Evolutionary conservation across 1,284 basidiomycete genomes (phyloP), one percentile per base, ranked within the genome.

Genomic region (Stygiomarasmius scandens): DNA sequence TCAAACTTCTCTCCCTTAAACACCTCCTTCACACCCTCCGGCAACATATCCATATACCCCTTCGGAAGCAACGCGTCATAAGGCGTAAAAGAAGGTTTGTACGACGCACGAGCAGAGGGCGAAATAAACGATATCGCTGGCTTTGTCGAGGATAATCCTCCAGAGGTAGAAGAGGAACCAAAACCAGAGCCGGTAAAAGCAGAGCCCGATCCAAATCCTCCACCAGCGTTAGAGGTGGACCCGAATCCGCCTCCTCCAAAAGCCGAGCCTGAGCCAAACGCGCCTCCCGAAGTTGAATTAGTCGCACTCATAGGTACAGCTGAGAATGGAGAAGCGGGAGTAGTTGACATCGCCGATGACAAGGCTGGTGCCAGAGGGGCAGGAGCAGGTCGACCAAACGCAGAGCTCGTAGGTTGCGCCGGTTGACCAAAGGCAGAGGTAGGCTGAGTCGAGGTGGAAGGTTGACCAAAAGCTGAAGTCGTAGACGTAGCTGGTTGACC

Each of bases 1-100:
- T 84, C 83, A 65, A 93, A 95, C 71, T 70, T 81, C 52, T 77
- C 74, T 11, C 74, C 77, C 66, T 76, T 71, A 67, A 92, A 95
- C 41, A 86, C 84, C 14, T 81, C 80, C 62, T 82, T 68, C 48
- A 80, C 83, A 23, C 71, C 71, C 41, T 77, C 72, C 6, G 84
- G 87, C 23, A 82, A 69, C 20, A 43, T 32, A 48, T 79, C 71
- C 50, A 74, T 61, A 68, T 90, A 90, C 63, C 85, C 79, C n/a
- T 65, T 63, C 8, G 87, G 89, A 24, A 90, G 72, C 44, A 82
- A 67, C 38, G 59, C 67, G 63, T 87, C 86, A 69, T 87, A 90
- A 58, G 78, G 79, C 63, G 82, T 81, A 50, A 72, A 63, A 14
- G 77, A 80, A 1, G 79, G 79, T 61, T 72, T 76, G 52, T 77